Percentiles rank a stretch among this genome's conserved stretches.
Conservation (phyloP, 31 red algal genomes). For the Asparagopsis taxiformis region DNA sequence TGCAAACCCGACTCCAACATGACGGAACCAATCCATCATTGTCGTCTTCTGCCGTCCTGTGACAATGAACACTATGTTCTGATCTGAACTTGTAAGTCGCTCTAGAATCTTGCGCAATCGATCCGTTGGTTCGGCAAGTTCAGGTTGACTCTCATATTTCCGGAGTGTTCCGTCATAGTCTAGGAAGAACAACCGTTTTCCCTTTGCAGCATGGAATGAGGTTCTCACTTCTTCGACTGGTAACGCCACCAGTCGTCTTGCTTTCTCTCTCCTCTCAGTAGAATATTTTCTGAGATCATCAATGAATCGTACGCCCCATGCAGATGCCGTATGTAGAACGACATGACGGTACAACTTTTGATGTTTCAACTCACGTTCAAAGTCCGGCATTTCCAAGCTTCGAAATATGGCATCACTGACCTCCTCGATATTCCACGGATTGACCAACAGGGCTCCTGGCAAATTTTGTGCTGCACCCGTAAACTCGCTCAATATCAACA, state of each 20-base stretch:
- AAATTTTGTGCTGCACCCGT: conserved; percentile 91
- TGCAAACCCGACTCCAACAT: conserved; percentile 70
- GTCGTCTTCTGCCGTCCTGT: conserved; percentile 84
- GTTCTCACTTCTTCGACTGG: conserved; percentile 19
- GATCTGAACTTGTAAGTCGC: conserved; percentile 38
- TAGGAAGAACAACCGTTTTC: conserved; percentile 76
- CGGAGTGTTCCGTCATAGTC: conserved; percentile 97
- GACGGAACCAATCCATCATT: conserved; percentile 72
- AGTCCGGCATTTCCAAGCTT: conserved; percentile 80
- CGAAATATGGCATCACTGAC: conserved; percentile 79
- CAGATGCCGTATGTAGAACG: conserved; percentile 79
- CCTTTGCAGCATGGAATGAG: conserved; percentile 22
- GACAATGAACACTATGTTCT: conserved; percentile 87
- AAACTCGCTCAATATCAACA: conserved; percentile 87
- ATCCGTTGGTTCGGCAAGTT: conserved; percentile 63
- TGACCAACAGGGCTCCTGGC: conserved; percentile 86
- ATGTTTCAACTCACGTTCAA: conserved; percentile 79
- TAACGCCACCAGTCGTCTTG: conserved; percentile 50
- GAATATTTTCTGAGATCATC: conserved; percentile 78
- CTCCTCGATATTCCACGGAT: conserved; percentile 94
- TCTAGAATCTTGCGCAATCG: conserved; percentile 46
- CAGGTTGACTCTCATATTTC: conserved; percentile 78
- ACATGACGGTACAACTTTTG: conserved; percentile 90
- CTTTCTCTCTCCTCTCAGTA: conserved; percentile 47
- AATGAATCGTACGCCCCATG: conserved; percentile 85